Evolutionary conservation across 1,284 basidiomycete species (phyloP).

Genomic region (Tilletia indica): DNA sequence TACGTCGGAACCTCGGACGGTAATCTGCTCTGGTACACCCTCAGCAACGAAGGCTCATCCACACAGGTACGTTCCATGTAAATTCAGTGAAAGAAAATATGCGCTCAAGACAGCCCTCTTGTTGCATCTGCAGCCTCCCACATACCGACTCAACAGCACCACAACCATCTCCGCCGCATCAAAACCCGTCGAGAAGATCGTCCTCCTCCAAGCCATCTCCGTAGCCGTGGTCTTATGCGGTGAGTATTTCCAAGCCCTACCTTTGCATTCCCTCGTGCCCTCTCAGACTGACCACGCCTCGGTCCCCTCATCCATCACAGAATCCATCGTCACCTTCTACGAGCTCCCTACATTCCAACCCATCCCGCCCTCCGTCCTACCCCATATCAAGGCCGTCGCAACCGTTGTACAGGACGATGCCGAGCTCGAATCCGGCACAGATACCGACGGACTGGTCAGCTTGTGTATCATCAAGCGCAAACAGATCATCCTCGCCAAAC

Average conservation of each 20-base stretch:
- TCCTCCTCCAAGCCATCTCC: conserved; percentile 28
- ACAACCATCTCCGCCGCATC: conserved; percentile 28
- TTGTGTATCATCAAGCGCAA: conserved; percentile 48
- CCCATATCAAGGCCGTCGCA: conserved; percentile 28
- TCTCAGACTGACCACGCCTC: not conserved
- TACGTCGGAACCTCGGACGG: conserved; percentile 45
- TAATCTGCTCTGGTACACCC: conserved; percentile 30
- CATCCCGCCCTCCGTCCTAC: conserved; percentile 7
- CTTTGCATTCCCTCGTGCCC: no score
- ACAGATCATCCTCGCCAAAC: conserved; percentile 40
- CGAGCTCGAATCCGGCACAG: conserved; percentile 12
- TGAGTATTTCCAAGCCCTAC: not conserved
- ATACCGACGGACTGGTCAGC: conserved; percentile 28
- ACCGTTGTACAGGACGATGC: conserved; percentile 32
- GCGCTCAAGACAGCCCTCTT: no score
- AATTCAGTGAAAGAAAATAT: not conserved
- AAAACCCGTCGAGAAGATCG: conserved; percentile 35
- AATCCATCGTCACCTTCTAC: conserved; percentile 30
- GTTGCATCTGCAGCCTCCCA: not conserved
- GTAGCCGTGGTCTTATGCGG: conserved; percentile 36
- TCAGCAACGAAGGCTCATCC: conserved; percentile 22
- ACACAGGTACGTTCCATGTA: not conserved
- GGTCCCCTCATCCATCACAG: conserved; percentile 24
- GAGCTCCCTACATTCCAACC: conserved; percentile 25
- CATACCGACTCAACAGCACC: conserved; percentile 23